A percentile compares a stretch with the other conserved stretches of the same genome.
Evolutionary conservation across 352 stramenopile genomes (phyloP).

Genomic region (Globisporangium emineosum): DNA sequence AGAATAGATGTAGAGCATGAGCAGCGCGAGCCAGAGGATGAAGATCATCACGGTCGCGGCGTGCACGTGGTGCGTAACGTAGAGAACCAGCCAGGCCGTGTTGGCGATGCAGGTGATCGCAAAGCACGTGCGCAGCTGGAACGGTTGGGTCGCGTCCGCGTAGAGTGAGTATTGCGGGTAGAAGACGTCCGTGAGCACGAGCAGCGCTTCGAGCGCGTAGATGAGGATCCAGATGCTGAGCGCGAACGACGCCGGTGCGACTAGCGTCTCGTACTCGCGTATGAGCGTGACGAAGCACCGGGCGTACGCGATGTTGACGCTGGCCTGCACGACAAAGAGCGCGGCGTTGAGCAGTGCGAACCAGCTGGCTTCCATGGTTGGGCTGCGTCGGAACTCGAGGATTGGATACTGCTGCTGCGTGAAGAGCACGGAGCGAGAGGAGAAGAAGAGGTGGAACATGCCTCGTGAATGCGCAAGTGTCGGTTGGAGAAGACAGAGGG

Average conservation of each 20-base stretch:
- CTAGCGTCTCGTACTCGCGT: constrained; percentile 69
- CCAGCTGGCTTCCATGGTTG: constrained; percentile 44
- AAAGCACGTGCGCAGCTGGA: constrained; percentile 63
- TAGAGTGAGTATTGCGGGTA: constrained; percentile 66
- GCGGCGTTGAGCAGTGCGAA: constrained; percentile 57
- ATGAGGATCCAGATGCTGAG: constrained; percentile 67
- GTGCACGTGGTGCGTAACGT: constrained; percentile 49
- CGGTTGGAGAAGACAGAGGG: background rate
- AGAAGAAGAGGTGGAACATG: constrained; percentile 19
- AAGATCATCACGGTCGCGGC: constrained; percentile 59
- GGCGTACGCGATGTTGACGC: constrained; percentile 67
- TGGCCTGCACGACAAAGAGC: constrained; percentile 56
- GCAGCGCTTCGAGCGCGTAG: constrained; percentile 57
- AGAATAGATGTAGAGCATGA: constrained; percentile 79
- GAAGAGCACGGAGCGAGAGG: constrained; percentile 14
- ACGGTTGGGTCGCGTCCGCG: constrained; percentile 60
- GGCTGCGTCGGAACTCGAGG: background rate
- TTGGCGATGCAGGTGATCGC: constrained; percentile 64
- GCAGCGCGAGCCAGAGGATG: constrained; percentile 63
- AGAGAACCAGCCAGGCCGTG: constrained; percentile 62
- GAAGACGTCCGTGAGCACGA: constrained; percentile 67
- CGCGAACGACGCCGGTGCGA: constrained; percentile 61
- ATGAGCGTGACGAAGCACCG: constrained; percentile 44
- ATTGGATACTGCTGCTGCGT: constrained; percentile 14
- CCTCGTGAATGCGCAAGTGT: constrained; percentile 2